Evolutionary conservation across 2,329 filamentous ascomycete genomes (phyloP).

Genomic region (Ophiognomonia clavigignenti-juglandacearum): DNA sequence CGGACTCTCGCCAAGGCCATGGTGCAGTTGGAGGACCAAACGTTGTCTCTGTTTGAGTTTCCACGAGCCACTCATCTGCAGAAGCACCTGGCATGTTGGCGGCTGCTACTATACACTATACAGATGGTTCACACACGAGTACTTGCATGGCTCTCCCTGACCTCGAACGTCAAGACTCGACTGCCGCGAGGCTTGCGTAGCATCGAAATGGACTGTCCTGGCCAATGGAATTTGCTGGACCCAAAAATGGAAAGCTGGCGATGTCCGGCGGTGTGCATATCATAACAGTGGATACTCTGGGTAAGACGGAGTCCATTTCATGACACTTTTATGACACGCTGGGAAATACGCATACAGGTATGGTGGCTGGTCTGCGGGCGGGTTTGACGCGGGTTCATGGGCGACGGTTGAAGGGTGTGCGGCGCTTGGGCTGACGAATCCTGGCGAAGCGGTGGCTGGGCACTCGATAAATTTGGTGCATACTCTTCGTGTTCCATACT

Average conservation of each 20-base stretch:
- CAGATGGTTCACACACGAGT: background rate
- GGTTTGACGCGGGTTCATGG: constrained; percentile 41
- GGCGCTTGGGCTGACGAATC: constrained; percentile 38
- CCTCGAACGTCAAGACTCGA: background rate
- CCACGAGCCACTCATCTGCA: background rate
- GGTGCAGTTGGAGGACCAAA: background rate
- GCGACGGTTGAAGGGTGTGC: constrained; percentile 40
- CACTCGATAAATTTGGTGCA: constrained; percentile 39
- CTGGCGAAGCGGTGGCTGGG: constrained; percentile 44
- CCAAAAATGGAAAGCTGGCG: background rate
- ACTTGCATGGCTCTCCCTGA: background rate
- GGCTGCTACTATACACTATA: no score
- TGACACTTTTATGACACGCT: constrained; percentile 22
- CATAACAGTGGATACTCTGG: constrained; percentile 43
- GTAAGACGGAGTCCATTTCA: constrained; percentile 26
- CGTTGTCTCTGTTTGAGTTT: background rate
- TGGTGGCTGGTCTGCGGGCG: constrained; percentile 41
- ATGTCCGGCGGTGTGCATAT: constrained; percentile 38
- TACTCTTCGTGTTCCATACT: background rate
- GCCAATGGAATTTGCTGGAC: constrained; percentile 1
- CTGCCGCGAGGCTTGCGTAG: constrained; percentile 3
- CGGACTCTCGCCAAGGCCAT: background rate
- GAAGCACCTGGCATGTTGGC: no score
- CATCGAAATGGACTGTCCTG: constrained; percentile 2
- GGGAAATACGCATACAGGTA: constrained; percentile 34